Evolutionary conservation across 805 yeast genomes (phyloP), one percentile per base, ranked within the genome.

Genomic region (Zygoascus tannicola): DNA sequence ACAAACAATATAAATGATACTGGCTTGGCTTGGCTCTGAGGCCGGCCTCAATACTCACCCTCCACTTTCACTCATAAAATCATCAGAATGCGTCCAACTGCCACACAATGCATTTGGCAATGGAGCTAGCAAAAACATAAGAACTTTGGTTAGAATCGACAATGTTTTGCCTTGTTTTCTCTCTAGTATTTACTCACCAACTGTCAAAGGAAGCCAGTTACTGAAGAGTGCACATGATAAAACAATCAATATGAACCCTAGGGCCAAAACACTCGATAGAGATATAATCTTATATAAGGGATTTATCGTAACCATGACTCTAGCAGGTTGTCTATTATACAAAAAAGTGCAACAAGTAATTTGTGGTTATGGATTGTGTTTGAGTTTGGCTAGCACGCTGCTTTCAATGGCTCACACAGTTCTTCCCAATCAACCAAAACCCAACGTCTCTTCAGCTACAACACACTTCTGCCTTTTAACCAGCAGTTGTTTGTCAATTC

Each of bases 161-260:
- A n/a, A n/a, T n/a, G n/a, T n/a, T n/a, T n/a, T n/a, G n/a, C n/a
- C n/a, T n/a, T n/a, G n/a, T n/a, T n/a, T n/a, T n/a, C n/a, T n/a
- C n/a, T 18, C 4, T 4, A 18, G 2, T 8, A 26, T 10, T 20
- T 12, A 69, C 75, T 39, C 50, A 70, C 75, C 72, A 52, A 83
- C 85, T 32, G 81, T 72, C 46, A 90, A 71, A 32, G 98, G 97
- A 56, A 81, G 78, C 94, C 96, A 92, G 62, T 86, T 87, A 39
- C 85, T 83, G 66, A 77, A 85, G 10, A 92, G 70, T 2, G 92
- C 90, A 42, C 95, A 87, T 38, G 95, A 86, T 28, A 92, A 69
- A 21, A 90, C 84, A 36, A 88, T 86, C 50, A 92, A 69, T 30
- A 92, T 74, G 56, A 90, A 90, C 4, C 98, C 98, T 52, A 86